Evolutionary conservation across 2,329 filamentous ascomycete species (phyloP), one percentile per base, ranked within the genome.

Genomic region (Grosmannia huntii): DNA sequence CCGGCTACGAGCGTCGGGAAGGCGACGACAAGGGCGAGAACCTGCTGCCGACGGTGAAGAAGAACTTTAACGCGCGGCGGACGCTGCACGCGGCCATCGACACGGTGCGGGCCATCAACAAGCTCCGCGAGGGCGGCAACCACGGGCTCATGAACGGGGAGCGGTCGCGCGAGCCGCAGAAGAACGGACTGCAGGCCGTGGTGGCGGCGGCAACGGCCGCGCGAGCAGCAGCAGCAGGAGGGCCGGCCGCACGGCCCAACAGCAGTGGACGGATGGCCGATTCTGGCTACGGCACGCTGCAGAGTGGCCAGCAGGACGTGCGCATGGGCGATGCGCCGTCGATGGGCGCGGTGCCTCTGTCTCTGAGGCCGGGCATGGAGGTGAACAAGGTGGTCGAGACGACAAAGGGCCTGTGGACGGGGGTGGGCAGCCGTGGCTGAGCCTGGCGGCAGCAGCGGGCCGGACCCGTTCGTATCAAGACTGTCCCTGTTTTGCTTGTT

Each of bases 51-150:
- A 82, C 81, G 7, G 83, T 87, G 68, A 85, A 86, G 77, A 86
- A 86, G 79, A 87, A 87, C 73, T 87, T 87, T 73, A 87, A 87
- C 65, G 84, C 84, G 49, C 76, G 84, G 59, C 76, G 84, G 65
- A 87, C 84, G 31, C 73, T 87, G 55, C 84, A 87, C 65, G 83
- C 84, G 36, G 84, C 84, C 58, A 87, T 87, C 68, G 84, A 87
- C 68, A 87, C 84, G 1, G 83, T 87, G 53, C 76, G 84, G 54
- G 84, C 84, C 38, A 87, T 87, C 68, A 86, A 87, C 71, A 87
- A 86, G 72, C 72, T 87, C 53, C 77, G 83, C 59, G 84, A 86
- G 69, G 80, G 81, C 2, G 57, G 61, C 31, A 55, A 46, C 51
- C 46, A 58, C n/a, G 72, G 76, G 23, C 73, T 83, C 64, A 85